These are phyloP conservation scores for Cynara cardunculus DNA, from an alignment of 129 eudicot genomes.

Conservation along the genomic window DNA sequence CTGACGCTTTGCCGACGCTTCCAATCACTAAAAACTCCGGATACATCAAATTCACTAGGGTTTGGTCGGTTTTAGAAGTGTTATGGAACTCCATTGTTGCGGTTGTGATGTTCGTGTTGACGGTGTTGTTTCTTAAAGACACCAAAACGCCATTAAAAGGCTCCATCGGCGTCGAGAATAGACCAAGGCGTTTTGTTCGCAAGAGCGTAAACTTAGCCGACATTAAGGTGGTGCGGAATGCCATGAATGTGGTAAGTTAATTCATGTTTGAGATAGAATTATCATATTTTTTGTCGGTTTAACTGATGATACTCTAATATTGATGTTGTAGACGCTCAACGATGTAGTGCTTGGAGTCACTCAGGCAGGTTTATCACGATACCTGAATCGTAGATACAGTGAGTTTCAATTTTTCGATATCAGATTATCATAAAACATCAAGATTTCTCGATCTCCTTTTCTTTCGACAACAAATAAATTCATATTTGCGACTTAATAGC, in stretches of 20 bases:
- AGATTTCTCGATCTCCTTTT: neutral
- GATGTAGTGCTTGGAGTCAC: slow-evolving; percentile 52
- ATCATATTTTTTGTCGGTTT: neutral
- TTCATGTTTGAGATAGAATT: neutral
- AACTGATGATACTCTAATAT: neutral
- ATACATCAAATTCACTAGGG: slow-evolving; percentile 19
- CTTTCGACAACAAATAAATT: neutral
- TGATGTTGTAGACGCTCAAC: slow-evolving; percentile 35
- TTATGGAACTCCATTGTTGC: slow-evolving; percentile 39
- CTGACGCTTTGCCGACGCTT: slow-evolving; percentile 25
- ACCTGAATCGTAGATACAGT: slow-evolving; percentile 44
- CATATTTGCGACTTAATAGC: neutral
- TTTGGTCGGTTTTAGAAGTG: slow-evolving; percentile 28
- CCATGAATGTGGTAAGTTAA: slow-evolving; percentile 39
- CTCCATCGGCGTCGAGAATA: slow-evolving; percentile 27
- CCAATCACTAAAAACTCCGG: slow-evolving; percentile 23
- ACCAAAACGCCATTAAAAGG: slow-evolving; percentile 42
- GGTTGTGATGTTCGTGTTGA: slow-evolving; percentile 30
- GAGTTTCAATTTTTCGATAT: slow-evolving; percentile 3
- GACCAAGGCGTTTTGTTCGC: slow-evolving; percentile 41
- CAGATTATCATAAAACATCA: neutral
- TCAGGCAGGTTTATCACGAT: slow-evolving; percentile 47
- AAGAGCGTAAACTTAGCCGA: slow-evolving; percentile 35
- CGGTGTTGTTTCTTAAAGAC: slow-evolving; percentile 47
- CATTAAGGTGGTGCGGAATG: slow-evolving; percentile 44